Evolutionary conservation across 768 basidiomycete species (phyloP).

Genomic region (Boletus huronensis): DNA sequence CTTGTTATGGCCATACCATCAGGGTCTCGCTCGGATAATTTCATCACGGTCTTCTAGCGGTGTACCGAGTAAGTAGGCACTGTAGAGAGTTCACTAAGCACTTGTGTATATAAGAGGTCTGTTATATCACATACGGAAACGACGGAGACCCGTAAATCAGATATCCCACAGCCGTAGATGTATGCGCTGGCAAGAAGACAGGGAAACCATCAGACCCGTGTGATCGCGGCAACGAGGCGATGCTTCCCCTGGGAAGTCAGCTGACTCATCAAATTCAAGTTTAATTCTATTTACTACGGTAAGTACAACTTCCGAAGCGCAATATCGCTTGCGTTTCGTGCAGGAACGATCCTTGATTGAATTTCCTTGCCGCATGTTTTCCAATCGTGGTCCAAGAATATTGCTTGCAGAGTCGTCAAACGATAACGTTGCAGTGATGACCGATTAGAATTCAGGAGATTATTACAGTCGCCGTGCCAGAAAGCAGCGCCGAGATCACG

Average conservation of each 20-base stretch:
- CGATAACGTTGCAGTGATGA: too few relatives aligned
- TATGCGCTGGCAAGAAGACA: too few relatives aligned
- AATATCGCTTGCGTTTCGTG: background rate
- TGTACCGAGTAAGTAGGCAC: background rate
- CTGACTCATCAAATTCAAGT: background rate
- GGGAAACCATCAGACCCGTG: background rate
- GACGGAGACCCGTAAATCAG: background rate
- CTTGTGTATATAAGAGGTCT: too few relatives aligned
- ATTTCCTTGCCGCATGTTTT: background rate
- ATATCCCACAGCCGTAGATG: too few relatives aligned
- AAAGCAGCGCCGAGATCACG: too few relatives aligned
- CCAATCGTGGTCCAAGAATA: too few relatives aligned
- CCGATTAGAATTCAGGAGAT: too few relatives aligned
- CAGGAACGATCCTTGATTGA: background rate
- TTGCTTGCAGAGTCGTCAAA: too few relatives aligned
- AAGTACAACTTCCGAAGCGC: background rate
- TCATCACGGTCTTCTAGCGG: background rate
- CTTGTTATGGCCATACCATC: too few relatives aligned
- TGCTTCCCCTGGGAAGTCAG: background rate
- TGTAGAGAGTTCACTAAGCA: too few relatives aligned
- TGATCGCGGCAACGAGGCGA: background rate
- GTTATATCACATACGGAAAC: background rate
- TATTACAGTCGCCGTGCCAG: too few relatives aligned
- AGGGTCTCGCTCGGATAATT: background rate
- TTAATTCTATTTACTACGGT: too few relatives aligned